Base-by-base conservation (phyloP, 345 rosid genomes). In the Barbarea vulgaris region DNA sequence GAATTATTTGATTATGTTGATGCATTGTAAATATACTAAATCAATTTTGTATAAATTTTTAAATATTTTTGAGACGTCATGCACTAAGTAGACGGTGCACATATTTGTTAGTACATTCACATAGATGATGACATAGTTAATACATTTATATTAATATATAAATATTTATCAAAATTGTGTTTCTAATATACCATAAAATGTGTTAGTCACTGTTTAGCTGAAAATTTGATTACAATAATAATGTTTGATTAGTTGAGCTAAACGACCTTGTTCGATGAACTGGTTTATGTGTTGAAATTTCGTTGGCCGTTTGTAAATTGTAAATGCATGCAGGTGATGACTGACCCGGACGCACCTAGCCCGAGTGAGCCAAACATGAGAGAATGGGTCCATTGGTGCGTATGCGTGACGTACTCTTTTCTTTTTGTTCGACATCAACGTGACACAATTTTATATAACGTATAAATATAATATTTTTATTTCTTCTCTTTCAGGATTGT, bases 271-370 rank as follows among this genome's bases (percentile, higher is more conserved):
- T 60, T 22, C 7, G 6, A 48, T 60, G 15, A 33, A 14, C 2
- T 53, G 10, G 51, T 25, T 70, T 42, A 71, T 55, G 73, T 56
- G 63, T 65, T 19, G 11, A 41, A 25, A 7, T 33, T 33, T 55
- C 15, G 28, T 44, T 18, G 28, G 68, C 18, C 13, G 15, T 18
- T 4, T 7, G 14, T 75, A 31, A 59, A 51, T 37, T 39, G 31
- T 7, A 44, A 50, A 28, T 76, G 80, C 27, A 71, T 78, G 65
- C 71, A 90, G 98, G 87, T 90, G 78, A 93, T 93, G 98, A 88
- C 84, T 22, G 97, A 93, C 73, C 97, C 98, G 48, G 98, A 93
- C 70, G 98, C 98, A 22, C 98, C 98, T 4, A 90, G 97, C 53
- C 98, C 98, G 9, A 89, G 98, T 64, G 97, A 90, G 73, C 98